Percentiles rank a stretch among this genome's conserved stretches.
Evolutionary conservation across 306 rosid genomes (phyloP).

Genomic region (Cicer cuneatum): DNA sequence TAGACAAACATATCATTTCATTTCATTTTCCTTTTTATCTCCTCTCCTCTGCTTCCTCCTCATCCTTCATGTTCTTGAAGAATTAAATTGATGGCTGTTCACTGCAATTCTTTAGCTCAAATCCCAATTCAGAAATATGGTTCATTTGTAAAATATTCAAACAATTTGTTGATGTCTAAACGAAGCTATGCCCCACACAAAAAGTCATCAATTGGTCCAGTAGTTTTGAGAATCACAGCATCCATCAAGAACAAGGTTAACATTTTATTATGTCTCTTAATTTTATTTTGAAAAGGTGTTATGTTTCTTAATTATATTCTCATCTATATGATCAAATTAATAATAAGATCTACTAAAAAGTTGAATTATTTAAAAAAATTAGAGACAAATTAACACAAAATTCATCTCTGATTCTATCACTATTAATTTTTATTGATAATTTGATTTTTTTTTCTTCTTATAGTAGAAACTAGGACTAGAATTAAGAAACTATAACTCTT

Average conservation of each 20-base stretch:
- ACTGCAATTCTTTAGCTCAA: conserved; percentile 50
- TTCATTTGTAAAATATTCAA: conserved; percentile 52
- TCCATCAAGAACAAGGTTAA: conserved; percentile 79
- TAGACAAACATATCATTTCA: not conserved
- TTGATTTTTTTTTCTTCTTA: too few relatives aligned
- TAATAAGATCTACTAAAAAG: not conserved
- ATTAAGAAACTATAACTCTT: conserved; percentile 15
- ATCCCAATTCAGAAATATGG: conserved; percentile 59
- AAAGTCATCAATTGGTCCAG: conserved; percentile 41
- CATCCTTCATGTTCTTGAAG: conserved; percentile 35
- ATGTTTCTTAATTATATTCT: too few relatives aligned
- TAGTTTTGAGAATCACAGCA: conserved; percentile 57
- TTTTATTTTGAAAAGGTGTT: too few relatives aligned
- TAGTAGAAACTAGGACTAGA: not conserved
- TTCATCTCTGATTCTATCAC: not conserved
- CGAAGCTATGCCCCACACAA: conserved; percentile 53
- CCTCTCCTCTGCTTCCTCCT: conserved; percentile 15
- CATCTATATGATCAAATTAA: not conserved
- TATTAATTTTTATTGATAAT: not conserved
- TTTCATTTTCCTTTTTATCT: not conserved
- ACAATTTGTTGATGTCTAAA: conserved; percentile 54
- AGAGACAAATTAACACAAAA: not conserved
- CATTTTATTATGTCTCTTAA: not conserved
- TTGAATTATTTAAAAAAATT: not conserved
- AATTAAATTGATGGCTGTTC: conserved; percentile 65